Percentiles rank a stretch among this genome's conserved stretches.
These are phyloP conservation scores for Mucor circinelloides DNA, from an alignment of 371 early-diverging fungal species.

Conservation along the genomic window DNA sequence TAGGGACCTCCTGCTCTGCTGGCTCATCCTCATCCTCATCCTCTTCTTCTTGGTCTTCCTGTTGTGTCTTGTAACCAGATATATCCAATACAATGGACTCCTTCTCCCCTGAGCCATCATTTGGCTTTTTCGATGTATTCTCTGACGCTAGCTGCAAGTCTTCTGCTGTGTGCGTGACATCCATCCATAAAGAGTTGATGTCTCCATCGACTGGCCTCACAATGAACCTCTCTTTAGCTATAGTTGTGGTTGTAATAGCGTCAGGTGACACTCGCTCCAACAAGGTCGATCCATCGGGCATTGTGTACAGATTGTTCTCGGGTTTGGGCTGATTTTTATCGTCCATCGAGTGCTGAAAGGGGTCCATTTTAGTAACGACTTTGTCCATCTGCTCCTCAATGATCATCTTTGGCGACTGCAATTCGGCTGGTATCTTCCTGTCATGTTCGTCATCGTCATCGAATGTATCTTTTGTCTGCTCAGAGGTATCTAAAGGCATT, in stretches of 20 bases:
- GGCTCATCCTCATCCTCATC: background rate
- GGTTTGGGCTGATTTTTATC: slow-evolving; percentile 16
- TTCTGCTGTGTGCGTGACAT: slow-evolving; percentile 39
- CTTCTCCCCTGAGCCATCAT: slow-evolving; percentile 14
- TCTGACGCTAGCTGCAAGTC: background rate
- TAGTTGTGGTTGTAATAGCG: slow-evolving; percentile 44
- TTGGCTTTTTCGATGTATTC: slow-evolving; percentile 8
- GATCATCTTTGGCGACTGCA: slow-evolving; percentile 55
- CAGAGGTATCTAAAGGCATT: background rate
- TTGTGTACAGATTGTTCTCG: slow-evolving; percentile 35
- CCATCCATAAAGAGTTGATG: slow-evolving; percentile 38
- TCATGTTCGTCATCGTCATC: slow-evolving; percentile 44
- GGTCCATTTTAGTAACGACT: slow-evolving; percentile 44
- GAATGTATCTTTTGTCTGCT: slow-evolving; percentile 36
- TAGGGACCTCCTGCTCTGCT: background rate
- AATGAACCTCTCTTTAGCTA: slow-evolving; percentile 48
- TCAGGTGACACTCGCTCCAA: slow-evolving; percentile 42
- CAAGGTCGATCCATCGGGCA: slow-evolving; percentile 44
- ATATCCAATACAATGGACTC: slow-evolving; percentile 59
- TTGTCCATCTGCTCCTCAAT: slow-evolving; percentile 56
- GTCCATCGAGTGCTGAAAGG: slow-evolving; percentile 9
- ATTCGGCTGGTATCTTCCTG: slow-evolving; percentile 35
- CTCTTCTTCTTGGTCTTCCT: background rate
- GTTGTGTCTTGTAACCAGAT: slow-evolving; percentile 57
- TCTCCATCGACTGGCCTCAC: slow-evolving; percentile 45